Percentiles rank a stretch among this genome's conserved stretches.
Conservation (phyloP, 345 rosid species). For the Pseudoturritis turrita region DNA sequence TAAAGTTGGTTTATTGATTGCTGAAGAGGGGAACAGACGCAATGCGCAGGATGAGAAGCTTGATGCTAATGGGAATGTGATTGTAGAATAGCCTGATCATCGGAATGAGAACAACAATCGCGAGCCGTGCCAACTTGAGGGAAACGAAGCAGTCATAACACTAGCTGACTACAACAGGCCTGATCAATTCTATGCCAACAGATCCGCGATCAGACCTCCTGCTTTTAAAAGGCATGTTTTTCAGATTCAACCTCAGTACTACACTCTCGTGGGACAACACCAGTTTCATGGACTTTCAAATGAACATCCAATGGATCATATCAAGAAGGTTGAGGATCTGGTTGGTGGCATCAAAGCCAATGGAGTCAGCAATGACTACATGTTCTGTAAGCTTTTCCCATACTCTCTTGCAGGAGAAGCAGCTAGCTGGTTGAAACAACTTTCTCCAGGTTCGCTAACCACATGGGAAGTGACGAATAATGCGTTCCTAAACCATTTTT, state of each 20-base stretch:
- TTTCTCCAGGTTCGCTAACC: neutral
- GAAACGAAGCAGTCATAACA: too few relatives aligned
- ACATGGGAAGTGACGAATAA: neutral
- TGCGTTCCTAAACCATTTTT: neutral
- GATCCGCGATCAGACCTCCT: neutral
- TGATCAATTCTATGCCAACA: neutral
- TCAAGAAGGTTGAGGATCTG: neutral
- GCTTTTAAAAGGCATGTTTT: neutral
- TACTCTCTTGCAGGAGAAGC: neutral
- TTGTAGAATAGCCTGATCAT: too few relatives aligned
- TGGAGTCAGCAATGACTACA: neutral
- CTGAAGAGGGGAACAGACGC: too few relatives aligned
- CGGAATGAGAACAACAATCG: too few relatives aligned
- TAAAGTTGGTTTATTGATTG: too few relatives aligned
- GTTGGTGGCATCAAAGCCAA: neutral
- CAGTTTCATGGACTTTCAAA: neutral
- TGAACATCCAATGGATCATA: neutral
- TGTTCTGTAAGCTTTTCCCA: neutral
- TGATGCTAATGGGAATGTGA: too few relatives aligned
- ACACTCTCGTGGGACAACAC: neutral
- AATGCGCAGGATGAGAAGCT: too few relatives aligned
- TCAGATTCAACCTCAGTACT: neutral
- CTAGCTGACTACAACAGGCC: neutral
- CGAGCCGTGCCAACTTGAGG: too few relatives aligned
- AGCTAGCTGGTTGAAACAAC: neutral